Percentiles rank a stretch among this genome's conserved stretches.
Evolutionary conservation across 306 rosid species (phyloP).

Genomic region (Cucumis sativus): Cucumber_9930_V3 NC_026657.2:31005501-31006000

Average conservation of each 20-base stretch:
- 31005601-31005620: conserved; percentile 78
- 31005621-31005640: no score
- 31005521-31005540: conserved; percentile 33
- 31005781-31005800: no score
- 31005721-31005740: conserved; percentile 70
- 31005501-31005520: conserved; percentile 56
- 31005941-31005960: neutral
- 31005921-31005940: conserved; percentile 33
- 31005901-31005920: conserved; percentile 57
- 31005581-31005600: conserved; percentile 56
- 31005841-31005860: conserved; percentile 73
- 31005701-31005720: neutral
- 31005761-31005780: conserved; percentile 55
- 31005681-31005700: neutral
- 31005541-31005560: conserved; percentile 45
- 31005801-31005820: no score
- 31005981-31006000: no score
- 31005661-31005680: no score
- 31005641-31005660: no score
- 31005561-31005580: conserved; percentile 75
- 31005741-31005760: conserved; percentile 50
- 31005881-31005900: conserved; percentile 84
- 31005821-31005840: neutral
- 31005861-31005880: conserved; percentile 95
- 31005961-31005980: neutral